A percentile compares a stretch with the other conserved stretches of the same genome.
phyloP scores from a whole-genome alignment of 2,329 filamentous ascomycete species.

The Alternaria incomplexa region DNA sequence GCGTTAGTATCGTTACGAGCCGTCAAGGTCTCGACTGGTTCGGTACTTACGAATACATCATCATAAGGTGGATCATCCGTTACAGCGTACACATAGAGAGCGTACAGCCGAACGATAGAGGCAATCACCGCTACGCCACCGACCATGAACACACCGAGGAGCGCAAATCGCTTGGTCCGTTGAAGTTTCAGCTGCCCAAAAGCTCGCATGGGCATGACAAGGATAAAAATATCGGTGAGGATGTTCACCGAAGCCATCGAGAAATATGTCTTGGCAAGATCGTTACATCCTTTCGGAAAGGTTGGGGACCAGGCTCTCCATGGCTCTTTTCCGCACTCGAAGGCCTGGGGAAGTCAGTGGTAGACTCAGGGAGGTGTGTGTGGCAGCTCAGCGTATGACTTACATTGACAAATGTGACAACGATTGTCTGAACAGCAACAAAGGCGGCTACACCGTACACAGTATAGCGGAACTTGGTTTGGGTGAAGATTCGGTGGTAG shows the following conservation, averaged over 20 bases:
- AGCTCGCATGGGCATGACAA: constrained; percentile 24
- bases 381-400: background rate
- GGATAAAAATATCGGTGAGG: constrained; percentile 23
- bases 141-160: constrained; percentile 28
- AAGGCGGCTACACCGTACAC: constrained; percentile 9
- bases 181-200: constrained; percentile 24
- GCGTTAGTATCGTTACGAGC: background rate
- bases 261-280: constrained; percentile 24
- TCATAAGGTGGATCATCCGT: constrained; percentile 24
- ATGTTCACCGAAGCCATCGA: constrained; percentile 26
- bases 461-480: constrained; percentile 14
- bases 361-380: background rate
- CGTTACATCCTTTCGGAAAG: constrained; percentile 30
- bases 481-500: constrained; percentile 27
- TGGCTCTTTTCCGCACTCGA: constrained; percentile 22
- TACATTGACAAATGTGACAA: constrained; percentile 25
- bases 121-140: constrained; percentile 26
- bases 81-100: constrained; percentile 23
- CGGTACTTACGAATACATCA: constrained; percentile 16
- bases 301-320: constrained; percentile 22
- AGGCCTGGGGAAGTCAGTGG: constrained; percentile 15
- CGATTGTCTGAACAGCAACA: constrained; percentile 15
- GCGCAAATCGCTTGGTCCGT: constrained; percentile 18
- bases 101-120: constrained; percentile 26
- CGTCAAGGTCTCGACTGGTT: background rate